Evolutionary conservation across 2,329 filamentous ascomycete species (phyloP), one percentile per base, ranked within the genome.

Genomic region (Harringtonia lauricola): DNA sequence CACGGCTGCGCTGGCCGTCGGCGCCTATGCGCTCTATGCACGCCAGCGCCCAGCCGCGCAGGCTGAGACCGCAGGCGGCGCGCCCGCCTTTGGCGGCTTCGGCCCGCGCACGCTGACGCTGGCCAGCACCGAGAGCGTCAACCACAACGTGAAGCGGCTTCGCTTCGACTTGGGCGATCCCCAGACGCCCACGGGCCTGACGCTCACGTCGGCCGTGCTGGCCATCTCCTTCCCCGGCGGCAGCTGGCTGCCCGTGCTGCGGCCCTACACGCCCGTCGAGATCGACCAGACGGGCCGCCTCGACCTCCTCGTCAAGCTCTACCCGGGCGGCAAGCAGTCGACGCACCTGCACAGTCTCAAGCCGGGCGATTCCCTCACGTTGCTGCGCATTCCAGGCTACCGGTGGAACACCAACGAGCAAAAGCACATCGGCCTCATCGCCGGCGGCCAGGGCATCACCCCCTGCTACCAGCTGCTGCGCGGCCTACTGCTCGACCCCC

Each of bases 361-460:
- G 15, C 80, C 81, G 0, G 82, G 81, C 26, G 71, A 83, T 48
- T 67, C 62, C 3, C 64, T 86, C 13, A 69, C 68, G 35, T 77
- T 85, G 52, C 65, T 72, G 7, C 64, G 72, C 4, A 60, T 85
- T 4, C 66, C 65, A 17, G 72, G 68, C 22, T 72, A 73, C 56
- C 53, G 59, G 29, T 83, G 74, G 71, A 69, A 64, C 19, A 62
- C 72, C 24, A 72, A 70, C 49, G 61, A 63, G 56, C 65, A 59
- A 54, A 55, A 54, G 4, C 67, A 74, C 48, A 59, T 86, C n/a
- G 72, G 75, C 3, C 66, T 85, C 33, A 72, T 86, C 36, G 82
- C 82, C 1, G 82, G 83, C 36, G 82, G 83, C 13, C 80, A 79
- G 0, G 83, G 83, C 17, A 83, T 87, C 50, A 86, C 81, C 1